A percentile compares a stretch with the other conserved stretches of the same genome.
Conservation (phyloP, 225 moss, liverwort and hornwort genomes). For the Marchantia polymorpha region DNA sequence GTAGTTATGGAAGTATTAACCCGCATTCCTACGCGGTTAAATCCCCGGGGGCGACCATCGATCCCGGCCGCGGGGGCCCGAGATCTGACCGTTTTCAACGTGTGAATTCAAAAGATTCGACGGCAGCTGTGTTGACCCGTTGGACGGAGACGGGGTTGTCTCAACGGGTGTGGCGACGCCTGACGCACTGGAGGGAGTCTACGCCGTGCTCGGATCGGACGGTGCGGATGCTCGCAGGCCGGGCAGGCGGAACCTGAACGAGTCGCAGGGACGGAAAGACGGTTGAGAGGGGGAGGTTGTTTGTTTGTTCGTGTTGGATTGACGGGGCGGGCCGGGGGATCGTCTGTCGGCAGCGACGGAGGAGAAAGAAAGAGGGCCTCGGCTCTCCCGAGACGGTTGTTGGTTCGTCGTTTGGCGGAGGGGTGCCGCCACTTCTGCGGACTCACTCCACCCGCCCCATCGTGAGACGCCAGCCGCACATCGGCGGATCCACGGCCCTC, state of each 20-base stretch:
- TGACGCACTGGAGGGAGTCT: not conserved
- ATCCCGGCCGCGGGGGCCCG: not conserved
- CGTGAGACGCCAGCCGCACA: not conserved
- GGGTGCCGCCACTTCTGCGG: not conserved
- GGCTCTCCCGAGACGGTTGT: not conserved
- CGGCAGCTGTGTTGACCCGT: not conserved
- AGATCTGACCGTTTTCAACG: not conserved
- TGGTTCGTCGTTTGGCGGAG: not conserved
- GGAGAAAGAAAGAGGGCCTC: not conserved
- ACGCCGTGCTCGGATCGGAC: not conserved
- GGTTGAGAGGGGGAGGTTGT: slow-evolving; percentile 6
- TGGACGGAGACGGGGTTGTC: not conserved
- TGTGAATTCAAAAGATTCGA: not conserved
- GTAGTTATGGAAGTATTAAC: not conserved
- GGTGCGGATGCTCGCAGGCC: not conserved
- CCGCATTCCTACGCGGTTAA: not conserved
- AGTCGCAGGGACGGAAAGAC: not conserved
- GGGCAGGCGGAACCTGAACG: not conserved
- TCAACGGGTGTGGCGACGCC: not conserved
- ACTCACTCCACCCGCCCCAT: not conserved
- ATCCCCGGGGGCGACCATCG: not conserved
- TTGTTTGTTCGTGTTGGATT: slow-evolving; percentile 6
- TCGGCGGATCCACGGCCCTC: not conserved
- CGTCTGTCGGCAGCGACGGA: not conserved
- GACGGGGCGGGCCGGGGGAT: not conserved